phyloP scores from a whole-genome alignment of 2,329 filamentous ascomycete species.

The Cordyceps militaris region DNA sequence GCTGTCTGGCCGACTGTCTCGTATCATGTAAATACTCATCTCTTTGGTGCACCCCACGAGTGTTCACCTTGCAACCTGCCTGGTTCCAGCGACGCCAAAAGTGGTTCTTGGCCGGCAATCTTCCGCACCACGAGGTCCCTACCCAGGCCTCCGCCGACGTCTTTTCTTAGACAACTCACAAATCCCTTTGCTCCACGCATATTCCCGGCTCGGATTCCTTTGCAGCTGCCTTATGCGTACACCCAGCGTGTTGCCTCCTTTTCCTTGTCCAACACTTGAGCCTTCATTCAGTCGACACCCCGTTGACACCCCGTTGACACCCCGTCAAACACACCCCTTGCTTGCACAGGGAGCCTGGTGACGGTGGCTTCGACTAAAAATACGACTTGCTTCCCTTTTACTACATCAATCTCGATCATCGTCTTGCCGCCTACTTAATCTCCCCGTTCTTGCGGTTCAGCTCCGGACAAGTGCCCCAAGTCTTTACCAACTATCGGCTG shows the following conservation, averaged over 20 bases:
- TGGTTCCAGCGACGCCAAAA: slow-evolving; percentile 8
- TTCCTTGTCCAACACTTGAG: not conserved
- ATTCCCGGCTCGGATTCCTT: not conserved
- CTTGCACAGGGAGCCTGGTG: not conserved
- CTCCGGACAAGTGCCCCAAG: not conserved
- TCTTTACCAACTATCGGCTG: not conserved
- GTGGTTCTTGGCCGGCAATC: slow-evolving; percentile 7
- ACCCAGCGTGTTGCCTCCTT: not conserved
- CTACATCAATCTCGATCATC: not conserved
- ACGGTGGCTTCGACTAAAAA: not conserved
- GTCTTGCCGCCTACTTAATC: not conserved
- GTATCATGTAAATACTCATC: slow-evolving; percentile 5
- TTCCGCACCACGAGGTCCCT: not conserved
- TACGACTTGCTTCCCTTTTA: not conserved
- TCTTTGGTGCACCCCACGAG: slow-evolving; percentile 8
- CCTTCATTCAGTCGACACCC: not conserved
- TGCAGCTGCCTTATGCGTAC: not conserved
- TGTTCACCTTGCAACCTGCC: slow-evolving; percentile 8
- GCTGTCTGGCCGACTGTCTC: not conserved
- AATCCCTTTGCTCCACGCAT: not conserved
- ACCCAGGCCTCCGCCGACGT: slow-evolving; percentile 2
- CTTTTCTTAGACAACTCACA: slow-evolving; percentile 10
- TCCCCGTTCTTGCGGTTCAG: not conserved
- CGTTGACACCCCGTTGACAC: too few relatives aligned
- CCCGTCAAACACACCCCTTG: not conserved